Evolutionary conservation across 2,329 filamentous ascomycete genomes (phyloP).

Genomic region (Seiridium unicorne): DNA sequence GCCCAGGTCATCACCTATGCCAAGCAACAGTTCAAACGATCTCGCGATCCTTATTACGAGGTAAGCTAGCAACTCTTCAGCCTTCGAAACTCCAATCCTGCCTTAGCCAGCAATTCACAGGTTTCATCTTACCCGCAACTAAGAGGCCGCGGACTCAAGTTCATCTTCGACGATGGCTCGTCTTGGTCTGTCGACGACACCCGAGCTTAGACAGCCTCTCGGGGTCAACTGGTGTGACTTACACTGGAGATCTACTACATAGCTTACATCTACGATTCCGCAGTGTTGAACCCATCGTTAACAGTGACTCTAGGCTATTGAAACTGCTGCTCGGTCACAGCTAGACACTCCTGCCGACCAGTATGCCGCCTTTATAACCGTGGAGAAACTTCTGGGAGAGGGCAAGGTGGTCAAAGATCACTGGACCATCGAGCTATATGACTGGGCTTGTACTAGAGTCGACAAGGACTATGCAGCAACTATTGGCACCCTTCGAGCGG

Average conservation of each 20-base stretch:
- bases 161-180: too few species aligned
- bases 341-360: conserved; percentile 48
- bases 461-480: conserved; percentile 43
- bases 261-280: not conserved
- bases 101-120: not conserved
- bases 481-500: conserved; percentile 47
- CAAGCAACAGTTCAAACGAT: conserved; percentile 46
- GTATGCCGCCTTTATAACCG: conserved; percentile 39
- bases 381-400: conserved; percentile 46
- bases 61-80: conserved; percentile 28
- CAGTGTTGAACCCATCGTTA: not conserved
- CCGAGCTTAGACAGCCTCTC: too few species aligned
- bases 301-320: conserved; percentile 20
- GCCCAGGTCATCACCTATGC: conserved; percentile 48
- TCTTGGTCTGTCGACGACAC: not conserved
- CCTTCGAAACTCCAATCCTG: not conserved
- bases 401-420: conserved; percentile 45
- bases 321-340: conserved; percentile 49
- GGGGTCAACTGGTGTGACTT: too few species aligned
- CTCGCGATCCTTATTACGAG: conserved; percentile 56
- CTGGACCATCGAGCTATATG: conserved; percentile 52
- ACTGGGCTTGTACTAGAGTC: conserved; percentile 48
- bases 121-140: too few species aligned
- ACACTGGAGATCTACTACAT: not conserved
- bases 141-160: too few species aligned